Evolutionary conservation across 768 basidiomycete species (phyloP).

Genomic region (Baorangia bicolor): DNA sequence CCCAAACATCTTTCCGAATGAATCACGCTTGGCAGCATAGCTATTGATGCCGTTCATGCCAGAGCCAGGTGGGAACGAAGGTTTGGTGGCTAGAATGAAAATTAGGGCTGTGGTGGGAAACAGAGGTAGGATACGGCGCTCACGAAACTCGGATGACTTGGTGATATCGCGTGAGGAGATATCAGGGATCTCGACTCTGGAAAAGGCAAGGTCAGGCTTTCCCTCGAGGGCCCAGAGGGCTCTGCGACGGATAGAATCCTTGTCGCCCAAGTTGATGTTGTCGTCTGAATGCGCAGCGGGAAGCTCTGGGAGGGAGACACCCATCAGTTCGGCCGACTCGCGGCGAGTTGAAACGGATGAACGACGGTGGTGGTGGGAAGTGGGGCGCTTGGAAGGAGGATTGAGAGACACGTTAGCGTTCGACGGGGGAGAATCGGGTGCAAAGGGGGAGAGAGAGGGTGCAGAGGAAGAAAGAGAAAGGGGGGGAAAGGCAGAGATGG

Average conservation of each 20-base stretch:
- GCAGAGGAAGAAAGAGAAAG: constrained; percentile 39
- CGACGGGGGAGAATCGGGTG: constrained; percentile 37
- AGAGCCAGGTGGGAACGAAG: constrained; percentile 53
- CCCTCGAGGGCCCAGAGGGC: constrained; percentile 90
- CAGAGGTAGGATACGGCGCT: constrained; percentile 31
- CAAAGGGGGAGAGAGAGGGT: constrained; percentile 37
- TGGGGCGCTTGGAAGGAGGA: constrained; percentile 47
- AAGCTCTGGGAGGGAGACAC: constrained; percentile 68
- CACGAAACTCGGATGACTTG: constrained; percentile 66
- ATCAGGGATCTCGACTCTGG: constrained; percentile 84
- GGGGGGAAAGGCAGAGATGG: constrained; percentile 38
- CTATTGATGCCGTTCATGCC: constrained; percentile 39
- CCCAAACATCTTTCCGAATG: constrained; percentile 67
- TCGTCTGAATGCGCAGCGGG: constrained; percentile 61
- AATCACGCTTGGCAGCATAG: constrained; percentile 70
- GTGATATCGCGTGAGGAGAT: constrained; percentile 58
- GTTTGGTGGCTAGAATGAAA: constrained; percentile 50
- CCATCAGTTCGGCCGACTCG: constrained; percentile 92
- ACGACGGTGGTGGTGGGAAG: constrained; percentile 80
- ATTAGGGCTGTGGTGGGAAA: neutral
- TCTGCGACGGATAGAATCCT: constrained; percentile 75
- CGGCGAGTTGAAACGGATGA: constrained; percentile 88
- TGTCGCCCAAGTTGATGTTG: constrained; percentile 66
- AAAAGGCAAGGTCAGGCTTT: constrained; percentile 65
- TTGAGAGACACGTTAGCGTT: constrained; percentile 17